Evolutionary conservation across 2,329 filamentous ascomycete genomes (phyloP), one percentile per base, ranked within the genome.

Genomic region (Madurella mycetomatis): DNA sequence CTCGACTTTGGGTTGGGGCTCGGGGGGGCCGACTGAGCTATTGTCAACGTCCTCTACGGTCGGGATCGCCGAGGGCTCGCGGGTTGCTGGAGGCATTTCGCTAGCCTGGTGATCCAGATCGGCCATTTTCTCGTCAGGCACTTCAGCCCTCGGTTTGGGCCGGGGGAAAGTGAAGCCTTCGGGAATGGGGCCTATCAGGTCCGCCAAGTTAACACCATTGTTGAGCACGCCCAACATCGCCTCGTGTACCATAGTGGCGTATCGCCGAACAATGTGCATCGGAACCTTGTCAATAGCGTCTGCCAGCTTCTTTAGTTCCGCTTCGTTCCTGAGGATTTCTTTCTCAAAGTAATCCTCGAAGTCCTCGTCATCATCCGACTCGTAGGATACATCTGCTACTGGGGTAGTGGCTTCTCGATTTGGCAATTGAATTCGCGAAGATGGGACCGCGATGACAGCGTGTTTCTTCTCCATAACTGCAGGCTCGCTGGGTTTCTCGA

Each of bases 291-390:
- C 62, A 55, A 71, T 62, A 53, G 72, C 62, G 3, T 63, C 65
- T 52, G 76, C 71, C 7, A 82, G 65, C 47, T 74, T 76, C 54
- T 72, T 72, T 31, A 84, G 62, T 51, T 80, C 73, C 0, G 68
- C 68, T 56, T 82, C 76, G 1, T 75, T 73, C 62, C 82, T 78
- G 41, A 71, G 66, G 39, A 83, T 81, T 60, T 82, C 72, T 50
- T 71, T 70, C 49, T 77, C 73, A 50, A 84, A 81, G 55, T 79
- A 79, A 49, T 81, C 78, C 16, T 76, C 79, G 70, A 83, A 78
- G 43, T 81, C 77, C 46, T 83, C 81, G 53, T 84, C 81, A 42
- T 83, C 78, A 48, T 64, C 76, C 60, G 75, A 77, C 51, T 83
- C 80, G 0, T 79, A 81, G 44, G 78, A 77, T 50, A 73, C 70